Percentiles rank a stretch among this genome's conserved stretches.
Evolutionary conservation across 2,329 filamentous ascomycete species (phyloP).

Genomic region (Calonectria leucothoes): DNA sequence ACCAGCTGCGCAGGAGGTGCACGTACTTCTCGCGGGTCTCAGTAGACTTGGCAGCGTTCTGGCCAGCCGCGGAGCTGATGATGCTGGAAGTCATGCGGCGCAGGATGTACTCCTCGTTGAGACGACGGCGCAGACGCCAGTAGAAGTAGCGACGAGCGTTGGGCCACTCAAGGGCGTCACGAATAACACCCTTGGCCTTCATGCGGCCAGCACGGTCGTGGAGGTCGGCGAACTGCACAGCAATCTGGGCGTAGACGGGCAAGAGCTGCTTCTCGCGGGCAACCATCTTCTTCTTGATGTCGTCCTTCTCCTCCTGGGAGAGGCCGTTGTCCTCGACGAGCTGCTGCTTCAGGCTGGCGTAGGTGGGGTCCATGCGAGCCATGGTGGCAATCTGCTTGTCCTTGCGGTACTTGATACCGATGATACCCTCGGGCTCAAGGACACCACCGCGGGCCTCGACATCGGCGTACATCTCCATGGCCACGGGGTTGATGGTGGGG

Average conservation of each 20-base stretch:
- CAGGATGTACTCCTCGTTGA: constrained; percentile 97
- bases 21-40: constrained; percentile 75
- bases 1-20: constrained; percentile 85
- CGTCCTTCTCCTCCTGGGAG: constrained; percentile 77
- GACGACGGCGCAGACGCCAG: constrained; percentile 96
- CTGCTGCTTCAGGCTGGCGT: constrained; percentile 85
- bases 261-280: constrained; percentile 88
- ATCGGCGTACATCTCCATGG: constrained; percentile 99
- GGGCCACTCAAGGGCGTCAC: constrained; percentile 84
- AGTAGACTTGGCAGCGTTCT: constrained; percentile 55
- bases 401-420: constrained; percentile 98
- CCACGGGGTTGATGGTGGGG: constrained; percentile 94
- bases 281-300: constrained; percentile 86
- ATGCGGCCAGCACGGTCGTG: constrained; percentile 98
- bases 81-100: constrained; percentile 78
- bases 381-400: constrained; percentile 98
- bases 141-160: constrained; percentile 98
- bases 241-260: constrained; percentile 94
- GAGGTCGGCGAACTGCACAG: constrained; percentile 95
- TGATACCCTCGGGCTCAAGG: constrained; percentile 96
- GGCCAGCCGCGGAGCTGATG: constrained; percentile 43
- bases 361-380: constrained; percentile 89
- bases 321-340: constrained; percentile 73
- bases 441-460: constrained; percentile 96
- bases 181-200: constrained; percentile 97